Conservation (phyloP, 2,329 filamentous ascomycete species). For the Colletotrichum sp. region DNA sequence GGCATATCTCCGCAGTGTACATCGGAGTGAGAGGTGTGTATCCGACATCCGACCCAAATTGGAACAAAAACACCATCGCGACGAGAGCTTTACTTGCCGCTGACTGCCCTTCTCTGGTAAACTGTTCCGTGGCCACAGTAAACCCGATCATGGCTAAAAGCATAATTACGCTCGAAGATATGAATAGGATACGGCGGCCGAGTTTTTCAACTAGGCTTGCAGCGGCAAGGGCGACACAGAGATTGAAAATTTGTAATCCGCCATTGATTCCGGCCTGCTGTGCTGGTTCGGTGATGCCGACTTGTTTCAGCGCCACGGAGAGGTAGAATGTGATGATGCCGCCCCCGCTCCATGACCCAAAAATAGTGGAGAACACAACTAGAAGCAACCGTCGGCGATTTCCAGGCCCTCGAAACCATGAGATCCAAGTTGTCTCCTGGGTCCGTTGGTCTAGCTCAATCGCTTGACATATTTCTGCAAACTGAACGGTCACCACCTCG, state of each 20-base stretch:
- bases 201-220: conserved; percentile 31
- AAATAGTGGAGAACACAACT: not conserved
- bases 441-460: not conserved
- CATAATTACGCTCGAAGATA: conserved; percentile 27
- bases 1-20: not conserved
- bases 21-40: not conserved
- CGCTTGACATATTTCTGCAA: not conserved
- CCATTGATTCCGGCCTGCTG: conserved; percentile 29
- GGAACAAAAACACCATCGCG: not conserved
- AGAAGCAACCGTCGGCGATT: not conserved
- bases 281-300: conserved; percentile 25
- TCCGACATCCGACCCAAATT: not conserved
- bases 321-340: conserved; percentile 32
- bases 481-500: not conserved
- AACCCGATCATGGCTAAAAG: conserved; percentile 35
- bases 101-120: conserved; percentile 27
- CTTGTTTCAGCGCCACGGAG: conserved; percentile 14
- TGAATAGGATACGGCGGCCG: conserved; percentile 27
- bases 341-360: conserved; percentile 33
- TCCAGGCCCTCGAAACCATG: not conserved
- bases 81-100: conserved; percentile 24
- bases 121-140: conserved; percentile 36
- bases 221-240: conserved; percentile 24
- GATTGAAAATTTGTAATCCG: conserved; percentile 32
- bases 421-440: not conserved